Evolutionary conservation across 768 basidiomycete species (phyloP).

Genomic region (Hygrophoropsis aurantiaca): DNA sequence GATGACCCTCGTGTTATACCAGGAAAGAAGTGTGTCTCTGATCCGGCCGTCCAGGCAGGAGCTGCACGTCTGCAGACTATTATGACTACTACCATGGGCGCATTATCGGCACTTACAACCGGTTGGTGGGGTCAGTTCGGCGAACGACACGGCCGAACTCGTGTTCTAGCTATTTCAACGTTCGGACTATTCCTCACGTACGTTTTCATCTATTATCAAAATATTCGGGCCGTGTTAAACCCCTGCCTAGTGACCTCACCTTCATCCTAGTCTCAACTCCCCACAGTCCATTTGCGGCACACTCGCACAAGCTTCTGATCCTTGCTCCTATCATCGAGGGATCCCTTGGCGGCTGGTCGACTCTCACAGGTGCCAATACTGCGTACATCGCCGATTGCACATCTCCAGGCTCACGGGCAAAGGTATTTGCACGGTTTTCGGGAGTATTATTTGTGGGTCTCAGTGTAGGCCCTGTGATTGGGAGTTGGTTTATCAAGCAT

Average conservation of each 20-base stretch:
- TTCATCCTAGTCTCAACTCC: constrained; percentile 79
- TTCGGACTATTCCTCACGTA: constrained; percentile 75
- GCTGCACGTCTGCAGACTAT: constrained; percentile 76
- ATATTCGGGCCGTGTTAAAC: not conserved
- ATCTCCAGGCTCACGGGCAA: constrained; percentile 75
- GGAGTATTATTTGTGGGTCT: constrained; percentile 80
- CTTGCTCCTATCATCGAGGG: constrained; percentile 81
- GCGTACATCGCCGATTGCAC: constrained; percentile 79
- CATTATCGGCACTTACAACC: constrained; percentile 78
- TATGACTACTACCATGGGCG: constrained; percentile 75
- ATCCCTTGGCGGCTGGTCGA: constrained; percentile 76
- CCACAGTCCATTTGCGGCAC: constrained; percentile 54
- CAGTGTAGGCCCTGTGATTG: constrained; percentile 74
- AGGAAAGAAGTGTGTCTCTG: constrained; percentile 38
- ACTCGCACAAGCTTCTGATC: constrained; percentile 74
- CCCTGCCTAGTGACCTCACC: constrained; percentile 60
- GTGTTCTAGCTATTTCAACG: constrained; percentile 64
- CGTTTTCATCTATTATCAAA: constrained; percentile 34
- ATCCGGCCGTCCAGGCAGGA: constrained; percentile 62
- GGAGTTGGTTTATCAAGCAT: constrained; percentile 49
- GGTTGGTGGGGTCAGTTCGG: constrained; percentile 86
- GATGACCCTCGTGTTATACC: constrained; percentile 40
- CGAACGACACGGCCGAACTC: constrained; percentile 74
- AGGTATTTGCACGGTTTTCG: constrained; percentile 64
- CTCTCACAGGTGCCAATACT: constrained; percentile 58